Conservation (phyloP, 441 rosid genomes). For the Aleurites moluccanus region DNA sequence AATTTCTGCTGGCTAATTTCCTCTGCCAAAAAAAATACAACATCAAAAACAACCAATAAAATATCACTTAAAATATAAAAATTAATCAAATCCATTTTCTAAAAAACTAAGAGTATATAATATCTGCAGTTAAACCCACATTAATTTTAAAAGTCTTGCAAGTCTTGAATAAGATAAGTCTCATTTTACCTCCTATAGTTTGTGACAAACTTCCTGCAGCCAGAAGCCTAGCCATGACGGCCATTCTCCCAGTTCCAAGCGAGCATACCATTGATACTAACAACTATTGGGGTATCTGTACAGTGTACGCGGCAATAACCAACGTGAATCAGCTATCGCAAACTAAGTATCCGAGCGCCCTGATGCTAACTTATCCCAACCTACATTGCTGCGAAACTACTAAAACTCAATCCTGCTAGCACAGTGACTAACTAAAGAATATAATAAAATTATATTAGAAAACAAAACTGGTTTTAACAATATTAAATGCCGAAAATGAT, state of each 20-base stretch:
- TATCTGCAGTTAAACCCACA: background rate
- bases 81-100: background rate
- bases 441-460: background rate
- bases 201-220: conserved; percentile 42
- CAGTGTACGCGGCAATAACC: conserved; percentile 25
- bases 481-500: background rate
- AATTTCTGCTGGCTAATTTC: conserved; percentile 42
- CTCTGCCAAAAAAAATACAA: conserved; percentile 32
- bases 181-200: conserved; percentile 31
- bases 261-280: conserved; percentile 56
- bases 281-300: conserved; percentile 21
- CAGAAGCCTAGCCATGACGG: conserved; percentile 61
- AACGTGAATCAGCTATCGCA: conserved; percentile 8
- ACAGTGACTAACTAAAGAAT: background rate
- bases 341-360: background rate
- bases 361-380: conserved; percentile 1
- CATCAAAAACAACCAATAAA: conserved; percentile 5
- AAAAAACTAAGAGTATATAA: background rate
- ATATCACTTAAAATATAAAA: background rate
- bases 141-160: background rate
- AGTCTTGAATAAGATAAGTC: background rate
- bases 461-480: background rate
- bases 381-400: conserved; percentile 11
- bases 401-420: conserved; percentile 10
- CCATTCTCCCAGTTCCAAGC: conserved; percentile 60